phyloP scores from a whole-genome alignment of 2,329 filamentous ascomycete species.

The Nothophoma quercina region DNA sequence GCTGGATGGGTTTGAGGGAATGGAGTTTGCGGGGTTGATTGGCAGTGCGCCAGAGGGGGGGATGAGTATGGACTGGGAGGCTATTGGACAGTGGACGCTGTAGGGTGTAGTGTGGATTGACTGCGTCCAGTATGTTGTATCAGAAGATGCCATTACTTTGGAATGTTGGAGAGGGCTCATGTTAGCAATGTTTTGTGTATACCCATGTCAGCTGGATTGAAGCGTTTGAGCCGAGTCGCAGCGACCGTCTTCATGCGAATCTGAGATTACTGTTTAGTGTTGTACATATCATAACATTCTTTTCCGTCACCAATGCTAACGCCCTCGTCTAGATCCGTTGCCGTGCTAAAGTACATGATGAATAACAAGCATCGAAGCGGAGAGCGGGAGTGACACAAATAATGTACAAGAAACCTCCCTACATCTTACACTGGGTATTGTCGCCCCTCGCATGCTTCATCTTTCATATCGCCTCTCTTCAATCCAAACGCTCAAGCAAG shows the following conservation, averaged over 20 bases:
- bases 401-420: constrained; percentile 32
- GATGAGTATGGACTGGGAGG: constrained; percentile 34
- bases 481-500: constrained; percentile 37
- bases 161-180: too few species aligned
- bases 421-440: constrained; percentile 17
- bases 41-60: constrained; percentile 5
- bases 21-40: constrained; percentile 34
- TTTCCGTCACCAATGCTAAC: constrained; percentile 28
- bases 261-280: neutral
- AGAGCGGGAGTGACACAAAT: constrained; percentile 34
- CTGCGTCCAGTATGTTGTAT: too few species aligned
- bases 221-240: too few species aligned
- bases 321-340: constrained; percentile 34
- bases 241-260: neutral
- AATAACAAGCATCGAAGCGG: constrained; percentile 33
- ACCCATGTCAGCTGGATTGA: too few species aligned
- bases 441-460: constrained; percentile 10
- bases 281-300: constrained; percentile 31
- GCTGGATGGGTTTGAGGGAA: constrained; percentile 39
- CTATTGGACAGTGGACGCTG: constrained; percentile 38
- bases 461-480: constrained; percentile 6
- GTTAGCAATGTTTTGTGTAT: too few species aligned
- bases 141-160: too few species aligned
- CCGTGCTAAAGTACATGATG: constrained; percentile 39
- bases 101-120: too few species aligned